A percentile compares a stretch with the other conserved stretches of the same genome.
Conservation (phyloP, 371 early-diverging fungal genomes). For the Rhizomucor miehei region DNA sequence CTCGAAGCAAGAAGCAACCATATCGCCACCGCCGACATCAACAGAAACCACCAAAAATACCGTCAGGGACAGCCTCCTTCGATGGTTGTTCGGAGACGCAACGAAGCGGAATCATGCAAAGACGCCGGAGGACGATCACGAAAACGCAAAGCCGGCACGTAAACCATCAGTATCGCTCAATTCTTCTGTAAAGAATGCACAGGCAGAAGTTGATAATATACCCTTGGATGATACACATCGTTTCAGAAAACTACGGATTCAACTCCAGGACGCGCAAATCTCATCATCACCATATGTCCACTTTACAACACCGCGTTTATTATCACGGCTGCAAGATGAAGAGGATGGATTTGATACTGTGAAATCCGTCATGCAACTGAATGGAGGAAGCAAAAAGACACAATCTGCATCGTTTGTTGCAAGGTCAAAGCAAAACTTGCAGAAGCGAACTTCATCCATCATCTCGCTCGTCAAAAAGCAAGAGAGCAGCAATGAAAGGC, state of each 20-base stretch:
- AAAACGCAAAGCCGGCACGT: not conserved
- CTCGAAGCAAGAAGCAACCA: no score
- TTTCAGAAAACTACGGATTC: slow-evolving; percentile 37
- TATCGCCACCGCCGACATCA: not conserved
- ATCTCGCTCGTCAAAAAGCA: not conserved
- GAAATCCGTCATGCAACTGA: slow-evolving; percentile 13
- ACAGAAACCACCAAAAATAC: not conserved
- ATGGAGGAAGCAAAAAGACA: slow-evolving; percentile 17
- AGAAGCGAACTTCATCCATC: slow-evolving; percentile 5
- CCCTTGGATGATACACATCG: slow-evolving; percentile 22
- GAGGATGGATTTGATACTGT: slow-evolving; percentile 34
- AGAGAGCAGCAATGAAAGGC: not conserved
- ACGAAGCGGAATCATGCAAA: not conserved
- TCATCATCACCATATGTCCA: slow-evolving; percentile 59
- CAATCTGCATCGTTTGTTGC: slow-evolving; percentile 14
- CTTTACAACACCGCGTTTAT: slow-evolving; percentile 55
- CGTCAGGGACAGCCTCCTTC: not conserved
- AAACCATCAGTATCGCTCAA: not conserved
- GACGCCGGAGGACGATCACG: not conserved
- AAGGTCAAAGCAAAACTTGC: not conserved
- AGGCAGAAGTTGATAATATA: no score
- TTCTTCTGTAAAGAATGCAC: not conserved
- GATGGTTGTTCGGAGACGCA: not conserved
- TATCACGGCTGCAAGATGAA: slow-evolving; percentile 52
- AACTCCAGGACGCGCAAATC: slow-evolving; percentile 48